Conservation (phyloP, 352 stramenopile genomes). For the Pythium phragmitis region DNA sequence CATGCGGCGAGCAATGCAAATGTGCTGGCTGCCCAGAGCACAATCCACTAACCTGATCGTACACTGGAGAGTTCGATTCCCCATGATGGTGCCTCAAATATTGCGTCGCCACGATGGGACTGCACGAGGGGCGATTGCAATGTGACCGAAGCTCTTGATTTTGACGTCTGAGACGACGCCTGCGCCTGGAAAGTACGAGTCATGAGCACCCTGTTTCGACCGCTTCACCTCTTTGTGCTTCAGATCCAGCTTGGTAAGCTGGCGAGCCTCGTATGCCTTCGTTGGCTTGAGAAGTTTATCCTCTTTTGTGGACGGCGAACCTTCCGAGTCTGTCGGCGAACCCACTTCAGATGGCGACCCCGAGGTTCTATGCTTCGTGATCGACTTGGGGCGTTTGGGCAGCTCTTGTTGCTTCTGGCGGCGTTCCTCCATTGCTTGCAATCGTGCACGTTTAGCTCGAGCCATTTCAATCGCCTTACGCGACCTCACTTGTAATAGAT, state of each 20-base stretch:
- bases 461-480: conserved; percentile 54
- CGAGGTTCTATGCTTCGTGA: conserved; percentile 5
- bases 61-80: neutral
- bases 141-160: conserved; percentile 68
- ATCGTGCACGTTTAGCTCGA: conserved; percentile 46
- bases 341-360: neutral
- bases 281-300: conserved; percentile 31
- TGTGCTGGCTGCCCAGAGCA: conserved; percentile 76
- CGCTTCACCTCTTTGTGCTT: conserved; percentile 35
- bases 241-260: conserved; percentile 49
- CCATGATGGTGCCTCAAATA: conserved; percentile 23
- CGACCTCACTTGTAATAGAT: conserved; percentile 44
- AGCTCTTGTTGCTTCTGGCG: conserved; percentile 37
- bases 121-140: conserved; percentile 59
- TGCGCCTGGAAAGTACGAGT: conserved; percentile 48
- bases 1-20: conserved; percentile 74
- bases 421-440: conserved; percentile 43
- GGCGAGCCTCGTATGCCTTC: conserved; percentile 49
- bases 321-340: conserved; percentile 21
- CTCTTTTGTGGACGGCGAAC: conserved; percentile 2
- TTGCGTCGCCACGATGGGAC: conserved; percentile 61
- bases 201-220: conserved; percentile 48
- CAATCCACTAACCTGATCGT: conserved; percentile 42
- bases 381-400: conserved; percentile 41
- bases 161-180: conserved; percentile 52